A percentile compares a stretch with the other conserved stretches of the same genome.
Evolutionary conservation across 2,329 filamentous ascomycete genomes (phyloP).

Genomic region (Colletotrichum paranaense): DNA sequence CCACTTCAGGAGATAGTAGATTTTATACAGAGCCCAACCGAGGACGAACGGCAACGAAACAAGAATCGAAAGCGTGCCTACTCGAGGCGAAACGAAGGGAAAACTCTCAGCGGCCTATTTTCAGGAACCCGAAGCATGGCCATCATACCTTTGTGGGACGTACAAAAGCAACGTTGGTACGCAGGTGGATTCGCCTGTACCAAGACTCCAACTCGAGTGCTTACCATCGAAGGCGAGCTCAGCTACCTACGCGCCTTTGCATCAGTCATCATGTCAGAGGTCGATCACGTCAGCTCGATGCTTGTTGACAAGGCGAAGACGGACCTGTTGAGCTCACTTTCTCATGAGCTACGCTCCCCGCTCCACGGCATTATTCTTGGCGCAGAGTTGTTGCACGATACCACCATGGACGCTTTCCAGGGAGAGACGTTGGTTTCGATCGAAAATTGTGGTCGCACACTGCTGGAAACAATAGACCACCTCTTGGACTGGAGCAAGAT

Average conservation of each 20-base stretch:
- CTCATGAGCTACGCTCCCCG: constrained; percentile 70
- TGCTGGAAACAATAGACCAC: constrained; percentile 61
- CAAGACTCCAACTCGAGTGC: constrained; percentile 51
- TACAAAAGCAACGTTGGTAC: constrained; percentile 58
- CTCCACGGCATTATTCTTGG: constrained; percentile 69
- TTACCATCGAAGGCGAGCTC: constrained; percentile 60
- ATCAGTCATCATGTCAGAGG: constrained; percentile 66
- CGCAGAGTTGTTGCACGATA: constrained; percentile 65
- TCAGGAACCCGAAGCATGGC: constrained; percentile 57
- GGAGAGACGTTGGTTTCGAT: constrained; percentile 55
- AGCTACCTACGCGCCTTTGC: constrained; percentile 63
- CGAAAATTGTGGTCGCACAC: constrained; percentile 55
- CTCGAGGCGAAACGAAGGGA: constrained; percentile 40
- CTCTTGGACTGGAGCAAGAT: constrained; percentile 57
- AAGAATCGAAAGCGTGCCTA: constrained; percentile 1
- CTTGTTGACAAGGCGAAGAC: constrained; percentile 61
- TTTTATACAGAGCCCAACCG: background rate
- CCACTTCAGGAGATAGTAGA: background rate
- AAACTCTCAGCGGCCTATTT: constrained; percentile 48
- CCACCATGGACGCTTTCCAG: constrained; percentile 55
- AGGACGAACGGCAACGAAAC: background rate
- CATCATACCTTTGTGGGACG: constrained; percentile 61
- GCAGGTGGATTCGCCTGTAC: constrained; percentile 64
- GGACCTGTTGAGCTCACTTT: constrained; percentile 69
- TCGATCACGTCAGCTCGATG: constrained; percentile 55